phyloP scores from a whole-genome alignment of 805 yeast genomes.

The Kazachstania martiniae region DNA sequence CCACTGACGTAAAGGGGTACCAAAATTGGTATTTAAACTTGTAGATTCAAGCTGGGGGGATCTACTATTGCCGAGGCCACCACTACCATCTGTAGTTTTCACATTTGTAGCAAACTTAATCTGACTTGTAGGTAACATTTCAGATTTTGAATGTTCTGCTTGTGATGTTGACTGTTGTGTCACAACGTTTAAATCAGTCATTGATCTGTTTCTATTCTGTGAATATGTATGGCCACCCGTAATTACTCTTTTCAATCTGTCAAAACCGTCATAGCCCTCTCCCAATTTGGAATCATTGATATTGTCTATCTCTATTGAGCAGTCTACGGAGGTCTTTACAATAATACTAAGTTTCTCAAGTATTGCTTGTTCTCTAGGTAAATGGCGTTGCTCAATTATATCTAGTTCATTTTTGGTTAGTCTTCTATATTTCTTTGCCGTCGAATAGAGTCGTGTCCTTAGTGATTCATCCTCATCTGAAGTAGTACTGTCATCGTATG shows the following conservation, averaged over 20 bases:
- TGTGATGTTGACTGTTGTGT: too few relatives aligned
- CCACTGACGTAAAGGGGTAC: too few relatives aligned
- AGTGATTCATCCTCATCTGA: neutral
- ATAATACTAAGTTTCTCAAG: slow-evolving; percentile 12
- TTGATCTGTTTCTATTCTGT: slow-evolving; percentile 6
- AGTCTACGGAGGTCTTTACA: slow-evolving; percentile 13
- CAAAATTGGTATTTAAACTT: too few relatives aligned
- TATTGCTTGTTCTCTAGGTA: slow-evolving; percentile 3
- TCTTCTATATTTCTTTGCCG: slow-evolving; percentile 12
- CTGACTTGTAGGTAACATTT: too few relatives aligned
- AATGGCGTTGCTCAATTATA: slow-evolving; percentile 5
- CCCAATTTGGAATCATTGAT: neutral
- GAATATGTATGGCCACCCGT: slow-evolving; percentile 15
- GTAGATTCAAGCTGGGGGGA: slow-evolving; percentile 1
- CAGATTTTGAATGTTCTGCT: too few relatives aligned
- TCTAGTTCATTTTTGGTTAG: slow-evolving; percentile 8
- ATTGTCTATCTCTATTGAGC: slow-evolving; percentile 15
- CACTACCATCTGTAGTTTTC: slow-evolving; percentile 14
- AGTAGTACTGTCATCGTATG: too few relatives aligned
- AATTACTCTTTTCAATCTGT: slow-evolving; percentile 16
- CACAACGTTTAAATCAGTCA: too few relatives aligned
- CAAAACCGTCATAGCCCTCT: slow-evolving; percentile 12
- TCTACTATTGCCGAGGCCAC: slow-evolving; percentile 10
- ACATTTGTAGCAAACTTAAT: slow-evolving; percentile 18
- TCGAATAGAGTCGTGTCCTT: slow-evolving; percentile 5